Evolutionary conservation across 2,329 filamentous ascomycete genomes (phyloP).

Genomic region (Nemania serpens): DNA sequence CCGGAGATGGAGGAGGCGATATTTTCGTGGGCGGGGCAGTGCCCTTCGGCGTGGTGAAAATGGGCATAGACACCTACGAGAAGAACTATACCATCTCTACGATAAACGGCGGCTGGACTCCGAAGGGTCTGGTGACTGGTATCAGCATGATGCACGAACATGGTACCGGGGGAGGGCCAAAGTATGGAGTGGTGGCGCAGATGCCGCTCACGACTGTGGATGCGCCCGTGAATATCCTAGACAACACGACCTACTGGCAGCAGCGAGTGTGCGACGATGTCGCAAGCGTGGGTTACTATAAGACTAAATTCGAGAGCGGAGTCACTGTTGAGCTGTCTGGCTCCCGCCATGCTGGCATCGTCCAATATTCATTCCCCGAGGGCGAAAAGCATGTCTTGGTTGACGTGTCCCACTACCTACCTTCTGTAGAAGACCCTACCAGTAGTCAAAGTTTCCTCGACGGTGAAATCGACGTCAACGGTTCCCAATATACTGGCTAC

Average conservation of each 20-base stretch:
- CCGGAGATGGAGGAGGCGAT: constrained; percentile 48
- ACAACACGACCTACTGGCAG: constrained; percentile 55
- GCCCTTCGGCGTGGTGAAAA: constrained; percentile 52
- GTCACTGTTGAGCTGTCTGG: constrained; percentile 55
- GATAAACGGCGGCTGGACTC: constrained; percentile 46
- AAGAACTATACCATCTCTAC: constrained; percentile 21
- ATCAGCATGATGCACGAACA: constrained; percentile 60
- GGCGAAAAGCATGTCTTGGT: constrained; percentile 48
- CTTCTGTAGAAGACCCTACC: constrained; percentile 42
- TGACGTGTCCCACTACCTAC: constrained; percentile 55
- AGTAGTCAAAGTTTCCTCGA: constrained; percentile 50
- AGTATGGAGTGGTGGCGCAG: constrained; percentile 60
- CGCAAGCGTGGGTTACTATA: constrained; percentile 59
- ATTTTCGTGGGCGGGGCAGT: constrained; percentile 50
- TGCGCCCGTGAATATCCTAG: constrained; percentile 48
- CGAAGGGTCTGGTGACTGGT: constrained; percentile 51
- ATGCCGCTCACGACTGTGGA: constrained; percentile 51
- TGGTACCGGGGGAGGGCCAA: constrained; percentile 62
- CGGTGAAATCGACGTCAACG: constrained; percentile 45
- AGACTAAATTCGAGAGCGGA: constrained; percentile 53
- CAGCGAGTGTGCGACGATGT: constrained; percentile 45
- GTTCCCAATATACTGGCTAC: constrained; percentile 50
- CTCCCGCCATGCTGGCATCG: constrained; percentile 54
- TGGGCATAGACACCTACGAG: constrained; percentile 46
- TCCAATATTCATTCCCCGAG: constrained; percentile 56